Base-by-base conservation (phyloP, 805 yeast genomes). In the Candida glaebosa region DNA sequence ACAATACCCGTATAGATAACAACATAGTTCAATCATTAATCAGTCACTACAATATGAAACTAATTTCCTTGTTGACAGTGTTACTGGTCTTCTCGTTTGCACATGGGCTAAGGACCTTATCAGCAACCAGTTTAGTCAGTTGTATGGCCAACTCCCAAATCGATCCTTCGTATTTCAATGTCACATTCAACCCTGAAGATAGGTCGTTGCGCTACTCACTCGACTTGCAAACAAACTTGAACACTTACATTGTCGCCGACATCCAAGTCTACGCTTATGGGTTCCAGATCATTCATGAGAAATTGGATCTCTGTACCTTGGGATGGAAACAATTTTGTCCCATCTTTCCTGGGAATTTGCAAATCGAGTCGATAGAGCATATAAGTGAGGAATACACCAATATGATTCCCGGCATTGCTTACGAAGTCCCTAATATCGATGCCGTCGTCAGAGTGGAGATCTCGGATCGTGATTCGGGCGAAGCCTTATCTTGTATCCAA, bases 311-410 rank as follows among this genome's bases (percentile, higher is more conserved):
- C 44, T 90, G 97, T 67, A 43, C 47, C 22, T 62, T 78, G 39
- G 78, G 78, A 24, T 82, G 95, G 84, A 84, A 84, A 56, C 95
- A 90, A 66, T 86, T 90, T 58, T 90, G 97, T 64, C 96, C 96
- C 1, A 60, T 90, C 25, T 81, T 72, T 52, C 90, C 96, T 0
- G 96, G 96, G 24, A 65, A 78, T 31, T 76, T 90, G 56, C 87
- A 85, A 52, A 75, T 90, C 39, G 83, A 84, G 49, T 79, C 93
- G 17, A 65, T 83, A 43, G 76, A 80, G 59, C 79, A 85, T 47
- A 71, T 82, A 31, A 61, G 79, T 15, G 51, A 64, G 8, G 51
- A 55, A 15, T 79, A 81, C 49, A 78, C 74, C 19, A 58, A 67
- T 26, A 61, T 69, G 57, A 78, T 90, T 49, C 97, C 97, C 1